Evolutionary conservation across 164 flowering plant genomes (phyloP), one percentile per base, ranked within the genome.

Genomic region (Umbilicus rupestris): DNA sequence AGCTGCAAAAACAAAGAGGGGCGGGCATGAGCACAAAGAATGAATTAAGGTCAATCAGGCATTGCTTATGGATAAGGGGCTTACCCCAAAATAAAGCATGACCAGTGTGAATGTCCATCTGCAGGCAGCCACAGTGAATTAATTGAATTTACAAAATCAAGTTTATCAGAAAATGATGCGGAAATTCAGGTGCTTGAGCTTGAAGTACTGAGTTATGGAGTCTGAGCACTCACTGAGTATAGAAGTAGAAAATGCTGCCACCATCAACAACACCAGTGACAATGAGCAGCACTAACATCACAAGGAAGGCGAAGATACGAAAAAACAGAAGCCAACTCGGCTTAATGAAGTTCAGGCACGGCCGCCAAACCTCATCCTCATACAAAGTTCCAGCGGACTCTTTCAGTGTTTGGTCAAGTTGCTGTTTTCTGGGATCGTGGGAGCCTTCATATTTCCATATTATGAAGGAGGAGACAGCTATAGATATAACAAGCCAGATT

Each of bases 11-110:
- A 17, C 5, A 35, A 47, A 2, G 50, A 35, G 37, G 37, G 1
- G 37, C 39, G 35, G 2, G 58, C 33, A 55, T 0, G 28, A 15
- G 16, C 30, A 19, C 41, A 30, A 22, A 22, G 28, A 66, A 19
- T 7, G 44, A 29, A n/a, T 63, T 42, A 26, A 24, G 41, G n/a
- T n/a, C 46, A 11, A 29, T 35, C 30, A 1, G 33, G 29, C 37
- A 20, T 12, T 24, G 30, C 22, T 24, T 15, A 63, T 69, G 63
- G 62, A n/a, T 37, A 12, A 11, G 65, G n/a, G 29, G 35, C 87
- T 69, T 85, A 92, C 98, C 94, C 92, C 97, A 79, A 92, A 93
- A 77, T 93, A 93, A 59, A 88, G 70, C 33, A 90, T 85, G 66
- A 88, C 78, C 72, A 80, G 74, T 17, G 84, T 72, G 76, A 89